Evolutionary conservation across 169 alveolate genomes (phyloP).

Genomic region (Neospora caninum): DNA sequence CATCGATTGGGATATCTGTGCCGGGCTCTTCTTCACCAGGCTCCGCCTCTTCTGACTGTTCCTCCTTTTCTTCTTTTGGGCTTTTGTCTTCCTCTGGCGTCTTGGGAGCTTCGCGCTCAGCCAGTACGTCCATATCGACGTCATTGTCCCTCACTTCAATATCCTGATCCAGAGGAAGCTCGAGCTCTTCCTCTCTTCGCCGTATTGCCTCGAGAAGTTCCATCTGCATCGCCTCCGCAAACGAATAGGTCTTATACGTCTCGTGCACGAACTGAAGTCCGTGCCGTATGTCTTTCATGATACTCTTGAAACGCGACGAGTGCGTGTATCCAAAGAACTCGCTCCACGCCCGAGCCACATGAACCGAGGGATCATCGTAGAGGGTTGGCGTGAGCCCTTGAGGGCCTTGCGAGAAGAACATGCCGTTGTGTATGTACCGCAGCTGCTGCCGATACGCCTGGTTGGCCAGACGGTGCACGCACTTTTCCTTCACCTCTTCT

Average conservation of each 20-base stretch:
- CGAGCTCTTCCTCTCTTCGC: neutral
- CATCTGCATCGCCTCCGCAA: conserved; percentile 10
- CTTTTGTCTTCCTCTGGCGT: neutral
- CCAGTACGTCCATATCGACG: conserved; percentile 12
- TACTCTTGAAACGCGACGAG: neutral
- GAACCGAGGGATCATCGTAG: conserved; percentile 21
- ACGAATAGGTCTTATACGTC: neutral
- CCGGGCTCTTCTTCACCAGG: neutral
- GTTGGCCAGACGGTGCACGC: conserved; percentile 21
- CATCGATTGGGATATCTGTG: neutral
- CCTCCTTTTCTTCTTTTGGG: neutral
- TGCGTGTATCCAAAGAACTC: conserved; percentile 25
- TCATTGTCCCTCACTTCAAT: neutral
- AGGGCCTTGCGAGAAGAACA: neutral
- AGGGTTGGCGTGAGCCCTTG: neutral
- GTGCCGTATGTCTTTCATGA: neutral
- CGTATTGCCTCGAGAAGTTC: neutral
- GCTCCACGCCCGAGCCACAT: conserved; percentile 6
- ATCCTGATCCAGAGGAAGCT: neutral
- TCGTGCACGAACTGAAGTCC: neutral
- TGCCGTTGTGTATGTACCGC: neutral
- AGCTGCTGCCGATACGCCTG: conserved; percentile 27
- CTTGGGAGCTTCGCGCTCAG: neutral
- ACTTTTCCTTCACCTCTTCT: conserved; percentile 19
- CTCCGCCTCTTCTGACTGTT: neutral